Evolutionary conservation across 768 basidiomycete species (phyloP).

Genomic region (Pholiota molesta): DNA sequence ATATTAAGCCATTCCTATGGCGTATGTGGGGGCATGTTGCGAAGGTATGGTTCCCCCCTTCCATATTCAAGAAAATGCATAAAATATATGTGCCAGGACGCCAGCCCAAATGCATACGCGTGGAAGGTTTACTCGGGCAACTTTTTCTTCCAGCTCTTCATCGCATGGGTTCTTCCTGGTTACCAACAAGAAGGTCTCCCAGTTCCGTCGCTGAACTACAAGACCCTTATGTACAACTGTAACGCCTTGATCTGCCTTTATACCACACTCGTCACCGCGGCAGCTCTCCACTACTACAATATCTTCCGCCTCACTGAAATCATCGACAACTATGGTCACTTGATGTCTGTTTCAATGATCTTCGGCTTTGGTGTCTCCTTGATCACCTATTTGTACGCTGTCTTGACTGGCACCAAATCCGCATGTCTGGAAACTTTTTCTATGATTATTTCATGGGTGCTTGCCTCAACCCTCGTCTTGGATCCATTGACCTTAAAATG

Average conservation of each 20-base stretch:
- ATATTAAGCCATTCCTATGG: conserved; percentile 75
- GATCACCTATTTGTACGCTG: conserved; percentile 78
- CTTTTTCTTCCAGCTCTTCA: conserved; percentile 85
- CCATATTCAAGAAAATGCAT: neutral
- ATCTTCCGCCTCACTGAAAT: conserved; percentile 93
- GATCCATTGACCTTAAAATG: conserved; percentile 95
- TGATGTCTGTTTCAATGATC: conserved; percentile 96
- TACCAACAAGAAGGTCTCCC: conserved; percentile 95
- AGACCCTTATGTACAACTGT: conserved; percentile 94
- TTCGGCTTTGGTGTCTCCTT: conserved; percentile 84
- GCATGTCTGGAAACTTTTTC: conserved; percentile 94
- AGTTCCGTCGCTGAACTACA: conserved; percentile 92
- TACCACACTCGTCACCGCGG: conserved; percentile 75
- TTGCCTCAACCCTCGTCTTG: conserved; percentile 89
- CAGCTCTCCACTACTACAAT: conserved; percentile 72
- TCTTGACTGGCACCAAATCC: conserved; percentile 79
- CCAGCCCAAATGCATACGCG: conserved; percentile 86
- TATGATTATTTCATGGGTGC: conserved; percentile 99
- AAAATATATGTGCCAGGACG: conserved; percentile 63
- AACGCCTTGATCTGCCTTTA: conserved; percentile 90
- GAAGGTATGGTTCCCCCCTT: conserved; percentile 49
- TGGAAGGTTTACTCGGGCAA: conserved; percentile 91
- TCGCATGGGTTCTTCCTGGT: conserved; percentile 91
- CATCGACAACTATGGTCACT: conserved; percentile 93
- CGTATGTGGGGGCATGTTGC: conserved; percentile 87